Evolutionary conservation across 371 early-diverging fungal genomes (phyloP).

Genomic region (Lichtheimia hyalospora): DNA sequence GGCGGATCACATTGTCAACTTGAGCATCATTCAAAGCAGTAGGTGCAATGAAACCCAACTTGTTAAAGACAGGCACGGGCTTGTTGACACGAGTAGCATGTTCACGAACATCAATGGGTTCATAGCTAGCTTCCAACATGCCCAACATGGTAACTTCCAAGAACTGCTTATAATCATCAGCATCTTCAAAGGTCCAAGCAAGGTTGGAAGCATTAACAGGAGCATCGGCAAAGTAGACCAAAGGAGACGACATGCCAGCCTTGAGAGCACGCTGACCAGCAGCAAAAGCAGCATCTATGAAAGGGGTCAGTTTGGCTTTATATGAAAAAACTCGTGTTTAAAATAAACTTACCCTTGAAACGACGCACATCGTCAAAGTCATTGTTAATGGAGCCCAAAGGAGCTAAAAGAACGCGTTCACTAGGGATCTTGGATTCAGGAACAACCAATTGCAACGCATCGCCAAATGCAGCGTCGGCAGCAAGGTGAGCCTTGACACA

Average conservation of each 20-base stretch:
- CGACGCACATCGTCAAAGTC: conserved; percentile 87
- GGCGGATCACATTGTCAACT: conserved; percentile 25
- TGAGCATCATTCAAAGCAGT: conserved; percentile 26
- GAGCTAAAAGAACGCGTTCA: conserved; percentile 67
- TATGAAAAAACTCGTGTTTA: no score
- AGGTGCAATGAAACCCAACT: conserved; percentile 48
- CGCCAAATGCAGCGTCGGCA: conserved; percentile 42
- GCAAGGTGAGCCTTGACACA: conserved; percentile 24
- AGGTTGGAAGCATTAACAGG: conserved; percentile 25
- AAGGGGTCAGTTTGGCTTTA: no score
- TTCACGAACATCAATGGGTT: conserved; percentile 83
- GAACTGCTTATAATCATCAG: conserved; percentile 63
- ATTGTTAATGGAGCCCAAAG: conserved; percentile 67
- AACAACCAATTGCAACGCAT: conserved; percentile 34
- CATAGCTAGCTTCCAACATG: conserved; percentile 70
- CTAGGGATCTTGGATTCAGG: conserved; percentile 44
- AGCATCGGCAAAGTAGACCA: conserved; percentile 61
- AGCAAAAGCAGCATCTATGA: conserved; percentile 64
- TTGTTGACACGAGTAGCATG: conserved; percentile 45
- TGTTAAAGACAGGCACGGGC: conserved; percentile 47
- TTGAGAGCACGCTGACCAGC: conserved; percentile 67
- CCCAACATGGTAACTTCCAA: conserved; percentile 77
- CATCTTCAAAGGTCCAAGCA: conserved; percentile 29
- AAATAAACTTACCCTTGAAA: conserved; percentile 58
- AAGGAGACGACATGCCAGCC: conserved; percentile 60